Percentiles rank a stretch among this genome's conserved stretches.
Evolutionary conservation across 352 stramenopile species (phyloP).

Genomic region (Globisporangium sylvaticum): DNA sequence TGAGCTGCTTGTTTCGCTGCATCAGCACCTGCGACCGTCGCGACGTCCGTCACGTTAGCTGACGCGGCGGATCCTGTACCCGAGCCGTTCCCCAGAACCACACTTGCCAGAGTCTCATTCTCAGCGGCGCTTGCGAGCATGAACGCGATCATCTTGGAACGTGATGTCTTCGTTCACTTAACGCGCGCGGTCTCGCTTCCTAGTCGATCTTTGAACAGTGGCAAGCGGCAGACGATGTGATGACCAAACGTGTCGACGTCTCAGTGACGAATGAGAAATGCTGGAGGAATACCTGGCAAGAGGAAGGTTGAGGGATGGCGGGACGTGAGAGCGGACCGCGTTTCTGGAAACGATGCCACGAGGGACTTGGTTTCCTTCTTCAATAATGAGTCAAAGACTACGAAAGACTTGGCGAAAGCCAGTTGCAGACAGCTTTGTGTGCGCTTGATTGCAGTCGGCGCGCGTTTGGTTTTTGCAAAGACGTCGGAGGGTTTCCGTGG

Average conservation of each 20-base stretch:
- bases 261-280: neutral
- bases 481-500: neutral
- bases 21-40: neutral
- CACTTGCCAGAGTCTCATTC: neutral
- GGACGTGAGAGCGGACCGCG: neutral
- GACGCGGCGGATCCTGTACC: neutral
- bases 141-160: conserved; percentile 3
- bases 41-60: neutral
- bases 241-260: neutral
- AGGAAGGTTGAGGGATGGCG: conserved; percentile 1
- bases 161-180: neutral
- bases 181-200: neutral
- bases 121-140: neutral
- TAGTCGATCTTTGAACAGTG: neutral
- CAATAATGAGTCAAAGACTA: neutral
- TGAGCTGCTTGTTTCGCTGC: neutral
- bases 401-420: neutral
- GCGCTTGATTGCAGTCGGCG: neutral
- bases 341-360: neutral
- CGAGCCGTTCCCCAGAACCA: neutral
- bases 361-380: neutral
- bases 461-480: neutral
- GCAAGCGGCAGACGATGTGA: neutral
- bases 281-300: neutral
- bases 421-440: neutral